A percentile compares a stretch with the other conserved stretches of the same genome.
These are phyloP conservation scores for Candida yuanshanica DNA, from an alignment of 805 yeast genomes.

Conservation along the genomic window DNA sequence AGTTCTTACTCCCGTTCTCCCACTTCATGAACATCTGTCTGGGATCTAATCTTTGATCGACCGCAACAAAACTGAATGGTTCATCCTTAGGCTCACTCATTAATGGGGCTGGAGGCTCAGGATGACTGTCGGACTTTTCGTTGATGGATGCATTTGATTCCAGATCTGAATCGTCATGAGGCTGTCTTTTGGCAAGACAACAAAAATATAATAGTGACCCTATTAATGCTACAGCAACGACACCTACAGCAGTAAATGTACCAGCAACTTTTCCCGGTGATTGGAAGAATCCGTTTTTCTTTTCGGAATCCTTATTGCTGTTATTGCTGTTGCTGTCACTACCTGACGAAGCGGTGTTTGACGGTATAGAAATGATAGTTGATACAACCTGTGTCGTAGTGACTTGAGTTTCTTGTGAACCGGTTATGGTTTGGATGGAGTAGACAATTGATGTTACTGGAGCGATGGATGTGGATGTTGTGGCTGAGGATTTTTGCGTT, in stretches of 20 bases:
- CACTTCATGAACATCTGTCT: slow-evolving; percentile 42
- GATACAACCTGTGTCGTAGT: slow-evolving; percentile 23
- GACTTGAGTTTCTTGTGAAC: slow-evolving; percentile 24
- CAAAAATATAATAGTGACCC: slow-evolving; percentile 39
- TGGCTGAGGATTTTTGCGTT: neutral
- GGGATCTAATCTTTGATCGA: slow-evolving; percentile 63
- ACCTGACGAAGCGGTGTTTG: slow-evolving; percentile 15
- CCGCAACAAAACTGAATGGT: slow-evolving; percentile 26
- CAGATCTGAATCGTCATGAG: slow-evolving; percentile 11
- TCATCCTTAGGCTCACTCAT: slow-evolving; percentile 11
- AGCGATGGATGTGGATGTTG: slow-evolving; percentile 9
- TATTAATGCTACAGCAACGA: slow-evolving; percentile 46
- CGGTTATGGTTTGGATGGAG: slow-evolving; percentile 31
- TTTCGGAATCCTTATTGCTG: slow-evolving; percentile 2
- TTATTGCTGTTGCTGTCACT: slow-evolving; percentile 12
- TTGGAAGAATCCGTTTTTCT: slow-evolving; percentile 45
- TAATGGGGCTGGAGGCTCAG: neutral
- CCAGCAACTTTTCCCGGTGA: slow-evolving; percentile 76
- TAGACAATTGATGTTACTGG: slow-evolving; percentile 29
- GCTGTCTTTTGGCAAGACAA: slow-evolving; percentile 25
- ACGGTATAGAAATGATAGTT: slow-evolving; percentile 18
- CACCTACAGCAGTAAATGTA: slow-evolving; percentile 68
- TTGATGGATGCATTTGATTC: slow-evolving; percentile 12
- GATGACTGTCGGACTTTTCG: slow-evolving; percentile 8
- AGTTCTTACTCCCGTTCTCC: slow-evolving; percentile 39